A percentile compares a stretch with the other conserved stretches of the same genome.
Conservation (phyloP, 2,329 filamentous ascomycete species). For the Sporothrix pallida region DNA sequence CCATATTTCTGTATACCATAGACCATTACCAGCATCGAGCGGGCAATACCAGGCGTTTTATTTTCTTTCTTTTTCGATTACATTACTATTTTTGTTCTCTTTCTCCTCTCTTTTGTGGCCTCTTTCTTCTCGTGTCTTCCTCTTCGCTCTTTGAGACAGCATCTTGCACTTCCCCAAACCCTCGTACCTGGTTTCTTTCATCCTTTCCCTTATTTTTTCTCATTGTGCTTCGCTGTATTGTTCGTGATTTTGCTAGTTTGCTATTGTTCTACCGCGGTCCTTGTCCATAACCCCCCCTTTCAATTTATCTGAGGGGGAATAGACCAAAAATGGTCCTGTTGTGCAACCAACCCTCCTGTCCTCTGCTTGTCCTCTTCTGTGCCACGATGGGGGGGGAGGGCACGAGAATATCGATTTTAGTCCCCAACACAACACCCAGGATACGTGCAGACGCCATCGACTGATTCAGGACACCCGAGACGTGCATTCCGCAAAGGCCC, state of each 20-base stretch:
- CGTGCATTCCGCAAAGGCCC: background rate
- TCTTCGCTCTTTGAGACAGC: slow-evolving; percentile 8
- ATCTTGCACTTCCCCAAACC: background rate
- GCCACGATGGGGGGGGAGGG: background rate
- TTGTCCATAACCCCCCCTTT: background rate
- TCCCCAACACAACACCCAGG: background rate
- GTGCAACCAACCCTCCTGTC: slow-evolving; percentile 18
- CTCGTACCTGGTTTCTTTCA: background rate
- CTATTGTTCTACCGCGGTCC: background rate
- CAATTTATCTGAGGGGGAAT: slow-evolving; percentile 14
- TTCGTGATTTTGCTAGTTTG: background rate
- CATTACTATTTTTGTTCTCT: background rate
- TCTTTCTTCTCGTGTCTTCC: background rate
- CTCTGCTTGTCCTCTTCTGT: background rate
- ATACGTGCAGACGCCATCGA: slow-evolving; percentile 5
- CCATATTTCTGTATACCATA: background rate
- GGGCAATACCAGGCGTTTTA: slow-evolving; percentile 19
- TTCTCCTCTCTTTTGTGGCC: too few species aligned
- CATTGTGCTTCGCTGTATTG: slow-evolving; percentile 13
- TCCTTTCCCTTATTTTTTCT: background rate
- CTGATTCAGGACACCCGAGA: slow-evolving; percentile 21
- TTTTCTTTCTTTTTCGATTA: background rate
- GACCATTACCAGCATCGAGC: slow-evolving; percentile 14
- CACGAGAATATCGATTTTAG: background rate
- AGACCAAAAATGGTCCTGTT: background rate